Conservation (phyloP, 805 yeast genomes). For the Pichia phayaonensis region DNA sequence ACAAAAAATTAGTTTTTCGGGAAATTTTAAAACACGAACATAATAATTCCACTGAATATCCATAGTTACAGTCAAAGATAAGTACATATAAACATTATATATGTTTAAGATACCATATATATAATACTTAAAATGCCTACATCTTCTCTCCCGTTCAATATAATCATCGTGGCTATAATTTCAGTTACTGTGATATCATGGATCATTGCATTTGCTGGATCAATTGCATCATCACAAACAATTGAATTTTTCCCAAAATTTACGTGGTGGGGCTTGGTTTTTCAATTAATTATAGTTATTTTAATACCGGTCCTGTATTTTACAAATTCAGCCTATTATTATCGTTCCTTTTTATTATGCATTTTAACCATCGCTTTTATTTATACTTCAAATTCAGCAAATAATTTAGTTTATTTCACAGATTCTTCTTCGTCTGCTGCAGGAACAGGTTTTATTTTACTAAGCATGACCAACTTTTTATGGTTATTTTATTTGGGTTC, state of each 20-base stretch:
- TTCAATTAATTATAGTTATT: constrained; percentile 55
- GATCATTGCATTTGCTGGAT: constrained; percentile 85
- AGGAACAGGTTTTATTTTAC: constrained; percentile 83
- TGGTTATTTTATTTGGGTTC: constrained; percentile 91
- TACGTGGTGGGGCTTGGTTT: constrained; percentile 96
- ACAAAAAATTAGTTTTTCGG: no score
- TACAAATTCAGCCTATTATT: constrained; percentile 59
- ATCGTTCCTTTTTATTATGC: constrained; percentile 53
- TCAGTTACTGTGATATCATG: constrained; percentile 50
- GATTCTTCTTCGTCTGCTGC: constrained; percentile 72
- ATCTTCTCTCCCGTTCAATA: neutral
- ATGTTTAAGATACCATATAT: no score
- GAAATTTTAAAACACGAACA: no score
- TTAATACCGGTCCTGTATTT: constrained; percentile 44
- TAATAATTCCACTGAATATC: no score
- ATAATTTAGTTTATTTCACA: constrained; percentile 63
- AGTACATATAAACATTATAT: neutral
- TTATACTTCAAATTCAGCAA: constrained; percentile 79
- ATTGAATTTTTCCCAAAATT: constrained; percentile 58
- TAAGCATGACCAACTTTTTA: constrained; percentile 71
- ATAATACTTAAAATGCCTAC: neutral
- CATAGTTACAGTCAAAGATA: no score
- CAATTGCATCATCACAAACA: constrained; percentile 47
- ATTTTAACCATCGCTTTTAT: constrained; percentile 65
- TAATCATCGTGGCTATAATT: constrained; percentile 5